A percentile compares a stretch with the other conserved stretches of the same genome.
Evolutionary conservation across 2,329 filamentous ascomycete species (phyloP).

Genomic region (Pseudogymnoascus verrucosus): DNA sequence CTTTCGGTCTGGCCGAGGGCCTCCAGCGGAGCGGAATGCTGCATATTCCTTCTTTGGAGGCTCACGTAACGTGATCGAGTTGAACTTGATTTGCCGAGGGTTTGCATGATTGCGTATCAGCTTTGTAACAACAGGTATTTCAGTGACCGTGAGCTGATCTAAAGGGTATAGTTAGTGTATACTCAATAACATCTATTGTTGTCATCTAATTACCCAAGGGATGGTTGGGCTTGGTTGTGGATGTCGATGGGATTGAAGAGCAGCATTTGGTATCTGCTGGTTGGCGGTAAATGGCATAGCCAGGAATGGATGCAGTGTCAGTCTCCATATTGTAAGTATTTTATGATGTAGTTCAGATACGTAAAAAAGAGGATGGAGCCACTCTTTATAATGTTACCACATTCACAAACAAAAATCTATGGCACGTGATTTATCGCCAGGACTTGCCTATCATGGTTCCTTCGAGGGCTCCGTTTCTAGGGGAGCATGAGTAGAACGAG

Average conservation of each 20-base stretch:
- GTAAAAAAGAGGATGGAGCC: neutral
- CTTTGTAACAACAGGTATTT: slow-evolving; percentile 43
- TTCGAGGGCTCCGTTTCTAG: neutral
- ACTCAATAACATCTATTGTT: neutral
- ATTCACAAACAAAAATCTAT: too few relatives aligned
- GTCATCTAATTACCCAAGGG: slow-evolving; percentile 9
- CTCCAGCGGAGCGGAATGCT: slow-evolving; percentile 45
- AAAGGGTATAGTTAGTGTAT: slow-evolving; percentile 16
- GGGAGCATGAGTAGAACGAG: neutral
- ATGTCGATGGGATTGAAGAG: neutral
- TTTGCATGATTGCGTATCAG: slow-evolving; percentile 44
- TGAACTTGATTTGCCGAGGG: slow-evolving; percentile 54
- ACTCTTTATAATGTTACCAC: neutral
- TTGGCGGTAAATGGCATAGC: slow-evolving; percentile 39
- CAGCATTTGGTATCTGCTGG: slow-evolving; percentile 1
- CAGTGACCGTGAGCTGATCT: slow-evolving; percentile 46
- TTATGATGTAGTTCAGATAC: neutral
- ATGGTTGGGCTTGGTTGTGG: neutral
- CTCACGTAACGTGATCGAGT: slow-evolving; percentile 46
- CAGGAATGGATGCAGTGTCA: slow-evolving; percentile 37
- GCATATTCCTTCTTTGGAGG: slow-evolving; percentile 45
- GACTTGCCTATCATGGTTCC: neutral
- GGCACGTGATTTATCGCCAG: neutral
- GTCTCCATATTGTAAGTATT: slow-evolving; percentile 14
- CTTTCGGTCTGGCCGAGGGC: slow-evolving; percentile 41